These are phyloP conservation scores for Coprinellus micaceus DNA, from an alignment of 768 basidiomycete species.

Conservation along the genomic window DNA sequence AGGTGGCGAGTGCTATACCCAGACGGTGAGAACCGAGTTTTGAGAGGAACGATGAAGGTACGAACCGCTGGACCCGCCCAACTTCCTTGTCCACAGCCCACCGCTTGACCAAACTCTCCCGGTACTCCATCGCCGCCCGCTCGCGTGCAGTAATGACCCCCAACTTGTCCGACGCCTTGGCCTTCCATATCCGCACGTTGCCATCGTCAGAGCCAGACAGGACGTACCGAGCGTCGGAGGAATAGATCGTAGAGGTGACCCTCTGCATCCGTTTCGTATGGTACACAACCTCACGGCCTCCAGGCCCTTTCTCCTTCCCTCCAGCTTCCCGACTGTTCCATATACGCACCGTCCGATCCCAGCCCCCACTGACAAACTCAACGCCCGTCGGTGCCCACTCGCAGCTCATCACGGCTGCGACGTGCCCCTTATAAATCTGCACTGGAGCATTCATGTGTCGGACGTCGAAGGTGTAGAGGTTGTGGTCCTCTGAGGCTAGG, in stretches of 20 bases:
- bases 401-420: constrained; percentile 93
- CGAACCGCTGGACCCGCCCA: constrained; percentile 74
- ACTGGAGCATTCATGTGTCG: constrained; percentile 76
- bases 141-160: constrained; percentile 90
- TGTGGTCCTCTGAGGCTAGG: constrained; percentile 98
- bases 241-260: constrained; percentile 85
- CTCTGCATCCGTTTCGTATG: constrained; percentile 99
- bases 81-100: constrained; percentile 88
- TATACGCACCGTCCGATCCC: constrained; percentile 91
- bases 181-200: constrained; percentile 94
- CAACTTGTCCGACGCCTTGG: constrained; percentile 86
- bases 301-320: constrained; percentile 11
- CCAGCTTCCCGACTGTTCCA: constrained; percentile 46
- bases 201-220: constrained; percentile 92
- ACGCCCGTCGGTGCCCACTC: constrained; percentile 97
- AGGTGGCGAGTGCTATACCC: constrained; percentile 66
- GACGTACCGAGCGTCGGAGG: constrained; percentile 87
- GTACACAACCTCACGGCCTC: constrained; percentile 84
- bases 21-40: not conserved
- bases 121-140: constrained; percentile 88
- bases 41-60: constrained; percentile 3
- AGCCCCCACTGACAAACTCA: constrained; percentile 94
- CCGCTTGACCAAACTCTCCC: constrained; percentile 79
- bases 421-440: constrained; percentile 96
- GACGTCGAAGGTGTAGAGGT: constrained; percentile 96